Base-by-base conservation (phyloP, 371 early-diverging fungal genomes). In the Mucor sp. region DNA sequence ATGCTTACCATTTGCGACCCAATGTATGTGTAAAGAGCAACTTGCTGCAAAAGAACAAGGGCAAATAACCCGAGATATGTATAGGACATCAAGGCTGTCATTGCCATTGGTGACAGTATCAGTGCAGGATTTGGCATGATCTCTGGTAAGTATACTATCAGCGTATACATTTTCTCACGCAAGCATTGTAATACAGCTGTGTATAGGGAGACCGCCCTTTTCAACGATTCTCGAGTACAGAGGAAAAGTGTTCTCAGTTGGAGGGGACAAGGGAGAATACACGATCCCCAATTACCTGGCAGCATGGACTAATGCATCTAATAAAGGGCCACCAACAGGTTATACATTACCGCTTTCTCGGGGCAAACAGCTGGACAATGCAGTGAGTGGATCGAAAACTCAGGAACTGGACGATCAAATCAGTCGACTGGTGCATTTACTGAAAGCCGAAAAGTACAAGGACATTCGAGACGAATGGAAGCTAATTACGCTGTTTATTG, bases 31-130 rank as follows among this genome's bases (percentile, higher is more conserved):
- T 35, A 23, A 2, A 14, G 1, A 30, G 7, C n/a, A 14, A 30
- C 17, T 28, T 30, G 1, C 32, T n/a, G 30, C 6, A 32, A 14
- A 33, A 57, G 37, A 47, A 44, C 23, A 63, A 21, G 23, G 2
- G n/a, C 11, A 1, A 33, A 6, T 33, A 33, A 33, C 33, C 33
- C 33, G 8, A 33, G 8, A 6, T 33, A 90, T 48, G 6, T 6
- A 48, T 48, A 50, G 84, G 90, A 91, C 55, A 88, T 91, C 60
- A 85, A 83, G 76, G 81, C 87, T 9, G 80, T 91, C 39, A 83
- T 89, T 30, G 87, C 90, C 15, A 72, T 92, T 14, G 92, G 91
- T 15, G 92, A 91, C 67, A 88, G 89, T 44, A 90, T 92, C 37
- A 82, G 87, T 17, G 91, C 92, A 37, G 92, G 86, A 25, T 90